phyloP scores from a whole-genome alignment of 225 moss, liverwort and hornwort species.

The Polytrichum formosum region DNA sequence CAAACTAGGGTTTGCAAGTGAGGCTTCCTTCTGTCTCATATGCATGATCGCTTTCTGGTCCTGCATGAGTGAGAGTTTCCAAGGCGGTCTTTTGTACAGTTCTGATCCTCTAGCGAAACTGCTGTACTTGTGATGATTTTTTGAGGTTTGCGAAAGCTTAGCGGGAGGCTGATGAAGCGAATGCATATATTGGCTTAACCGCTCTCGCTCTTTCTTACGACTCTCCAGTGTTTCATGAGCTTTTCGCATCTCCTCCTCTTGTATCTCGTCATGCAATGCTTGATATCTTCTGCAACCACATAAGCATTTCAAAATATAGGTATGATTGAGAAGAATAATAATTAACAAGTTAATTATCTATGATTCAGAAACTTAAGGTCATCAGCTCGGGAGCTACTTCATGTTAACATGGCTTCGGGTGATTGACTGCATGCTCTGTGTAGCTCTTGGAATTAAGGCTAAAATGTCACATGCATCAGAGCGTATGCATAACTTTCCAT shows the following conservation, averaged over 20 bases:
- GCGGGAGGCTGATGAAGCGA: slow-evolving; percentile 14
- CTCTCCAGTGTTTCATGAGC: slow-evolving; percentile 18
- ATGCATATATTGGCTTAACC: slow-evolving; percentile 29
- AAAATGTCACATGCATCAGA: no score
- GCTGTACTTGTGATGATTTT: slow-evolving; percentile 1
- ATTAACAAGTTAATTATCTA: no score
- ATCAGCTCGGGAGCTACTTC: no score
- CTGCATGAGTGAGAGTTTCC: slow-evolving; percentile 20
- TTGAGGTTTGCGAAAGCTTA: slow-evolving; percentile 10
- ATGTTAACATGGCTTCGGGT: no score
- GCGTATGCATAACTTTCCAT: no score
- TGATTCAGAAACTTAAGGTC: no score
- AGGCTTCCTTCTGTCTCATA: slow-evolving; percentile 20
- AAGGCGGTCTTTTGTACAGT: slow-evolving; percentile 14
- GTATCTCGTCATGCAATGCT: slow-evolving; percentile 22
- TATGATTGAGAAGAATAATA: no score
- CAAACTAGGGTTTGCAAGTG: slow-evolving; percentile 1
- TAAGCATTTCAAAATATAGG: not conserved
- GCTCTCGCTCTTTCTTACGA: slow-evolving; percentile 23
- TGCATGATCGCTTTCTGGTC: slow-evolving; percentile 25
- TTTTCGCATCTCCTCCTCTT: slow-evolving; percentile 36
- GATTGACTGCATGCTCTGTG: no score
- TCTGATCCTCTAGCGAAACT: not conserved
- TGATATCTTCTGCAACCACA: slow-evolving; percentile 35
- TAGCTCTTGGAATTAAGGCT: no score